Evolutionary conservation across 169 alveolate species (phyloP), one percentile per base, ranked within the genome.

Genomic region (Cryptosporidium parvum): DNA sequence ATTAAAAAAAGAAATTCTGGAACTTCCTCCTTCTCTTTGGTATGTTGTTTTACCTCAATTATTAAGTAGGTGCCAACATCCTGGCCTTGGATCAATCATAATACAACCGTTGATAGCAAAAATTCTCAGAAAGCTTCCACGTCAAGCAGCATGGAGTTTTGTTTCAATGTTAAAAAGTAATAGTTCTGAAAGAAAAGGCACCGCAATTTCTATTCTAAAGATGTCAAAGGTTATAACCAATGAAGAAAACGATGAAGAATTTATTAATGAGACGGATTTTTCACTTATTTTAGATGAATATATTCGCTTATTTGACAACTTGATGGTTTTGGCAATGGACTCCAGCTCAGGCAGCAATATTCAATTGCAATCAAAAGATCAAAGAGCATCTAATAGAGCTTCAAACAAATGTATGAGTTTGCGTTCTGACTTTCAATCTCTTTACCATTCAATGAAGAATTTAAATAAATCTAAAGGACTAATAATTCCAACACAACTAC

Each of bases 21-120:
- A 29, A 1, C 68, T 80, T n/a, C 53, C 89, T 21, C 29, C 89
- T 4, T 23, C 69, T 44, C 75, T 80, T 31, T 92, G 95, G 95
- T 92, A 92, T 29, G 52, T 91, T 7, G 94, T 92, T 39, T 48
- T 92, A 4, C 91, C 95, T 23, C 95, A 92, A 59, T 69, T 92
- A 21, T 45, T 92, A 75, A 92, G 95, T 72, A 53, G 95, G 33
- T 92, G 93, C 91, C 92, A 92, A 45, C 95, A 92, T 73, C 70
- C 86, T 51, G 71, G 91, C 16, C 91, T 92, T 12, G 95, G 95
- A 16, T 69, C 92, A 26, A 18, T 69, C 2, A 44, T 92, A 33
- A 86, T 92, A 85, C 95, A 92, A 67, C 86, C 94, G n/a, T 58
- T 92, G 26, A 84, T 92, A 10, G 89, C 89, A 80, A 92, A 85